phyloP scores from a whole-genome alignment of 768 basidiomycete genomes.

The Leccinellum albellum region DNA sequence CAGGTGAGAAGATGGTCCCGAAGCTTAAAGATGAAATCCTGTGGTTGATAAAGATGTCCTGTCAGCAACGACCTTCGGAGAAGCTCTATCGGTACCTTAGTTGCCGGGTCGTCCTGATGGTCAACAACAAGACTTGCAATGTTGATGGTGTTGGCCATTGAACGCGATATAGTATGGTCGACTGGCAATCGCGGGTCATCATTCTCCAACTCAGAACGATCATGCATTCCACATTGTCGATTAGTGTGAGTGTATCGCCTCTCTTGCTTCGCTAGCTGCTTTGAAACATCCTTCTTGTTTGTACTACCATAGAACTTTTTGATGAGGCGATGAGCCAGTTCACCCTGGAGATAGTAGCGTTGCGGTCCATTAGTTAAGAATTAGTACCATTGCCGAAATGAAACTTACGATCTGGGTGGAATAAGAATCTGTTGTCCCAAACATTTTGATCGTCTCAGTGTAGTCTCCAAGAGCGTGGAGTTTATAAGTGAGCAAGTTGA shows the following conservation, averaged over 20 bases:
- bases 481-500: neutral
- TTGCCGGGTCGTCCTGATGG: neutral
- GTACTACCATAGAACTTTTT: neutral
- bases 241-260: constrained; percentile 4
- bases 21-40: neutral
- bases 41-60: neutral
- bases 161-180: neutral
- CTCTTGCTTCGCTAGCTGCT: neutral
- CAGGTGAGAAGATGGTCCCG: neutral
- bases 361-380: neutral
- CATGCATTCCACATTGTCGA: neutral
- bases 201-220: neutral
- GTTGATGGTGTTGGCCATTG: neutral
- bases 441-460: neutral
- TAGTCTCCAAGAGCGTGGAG: neutral
- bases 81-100: neutral
- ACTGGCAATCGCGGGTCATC: neutral
- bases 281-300: neutral
- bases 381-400: neutral
- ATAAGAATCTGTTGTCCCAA: neutral
- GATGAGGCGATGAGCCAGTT: neutral
- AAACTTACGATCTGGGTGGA: neutral
- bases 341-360: neutral
- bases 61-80: neutral
- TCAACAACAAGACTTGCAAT: neutral